Evolutionary conservation across 2,329 filamentous ascomycete species (phyloP), one percentile per base, ranked within the genome.

Genomic region (Colletotrichum spaethianum): DNA sequence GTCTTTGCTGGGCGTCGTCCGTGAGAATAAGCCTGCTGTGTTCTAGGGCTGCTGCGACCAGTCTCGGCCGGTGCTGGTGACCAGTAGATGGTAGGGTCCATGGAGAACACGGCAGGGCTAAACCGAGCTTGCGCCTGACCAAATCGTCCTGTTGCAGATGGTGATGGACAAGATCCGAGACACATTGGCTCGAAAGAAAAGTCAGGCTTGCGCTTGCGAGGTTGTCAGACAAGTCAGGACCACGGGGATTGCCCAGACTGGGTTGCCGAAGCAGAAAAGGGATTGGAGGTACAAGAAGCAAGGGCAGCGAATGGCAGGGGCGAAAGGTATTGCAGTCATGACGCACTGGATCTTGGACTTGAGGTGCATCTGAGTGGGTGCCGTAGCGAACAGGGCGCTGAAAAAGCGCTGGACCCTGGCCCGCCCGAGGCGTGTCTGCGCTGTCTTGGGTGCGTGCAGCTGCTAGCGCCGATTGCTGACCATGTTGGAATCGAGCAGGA

Each of bases 401-500:
- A 18, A 62, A 38, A 69, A 69, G 61, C 42, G 65, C 69, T 69
- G 52, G 65, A 69, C 69, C 69, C 69, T 72, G 65, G 69, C 52
- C 36, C 38, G 14, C 8, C 20, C 44, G 44, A 44, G 44, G 33
- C 52, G 44, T 63, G 44, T 60, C 20, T 31, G 55, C 50, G 28
- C 52, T 52, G 52, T 64, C 44, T 46, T 63, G 59, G 65, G 65
- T 64, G 38, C 59, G 69, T 72, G 65, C 69, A 69, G 61, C 18
- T 14, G 59, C 52, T 72, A 72, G 69, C 69, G 69, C 55, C 69
- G 69, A 72, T 72, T 56, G 69, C 52, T 53, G 69, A n/a, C 52
- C 50, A 50, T 26, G 23, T 23, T 42, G 14, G 36, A 60, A 42
- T 59, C 14, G 52, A 55, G 44, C 33, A 46, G 52, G 69, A 72